Evolutionary conservation across 1,139 yeast genomes (phyloP), one percentile per base, ranked within the genome.

Genomic region (Protomyces macrosporus): DNA sequence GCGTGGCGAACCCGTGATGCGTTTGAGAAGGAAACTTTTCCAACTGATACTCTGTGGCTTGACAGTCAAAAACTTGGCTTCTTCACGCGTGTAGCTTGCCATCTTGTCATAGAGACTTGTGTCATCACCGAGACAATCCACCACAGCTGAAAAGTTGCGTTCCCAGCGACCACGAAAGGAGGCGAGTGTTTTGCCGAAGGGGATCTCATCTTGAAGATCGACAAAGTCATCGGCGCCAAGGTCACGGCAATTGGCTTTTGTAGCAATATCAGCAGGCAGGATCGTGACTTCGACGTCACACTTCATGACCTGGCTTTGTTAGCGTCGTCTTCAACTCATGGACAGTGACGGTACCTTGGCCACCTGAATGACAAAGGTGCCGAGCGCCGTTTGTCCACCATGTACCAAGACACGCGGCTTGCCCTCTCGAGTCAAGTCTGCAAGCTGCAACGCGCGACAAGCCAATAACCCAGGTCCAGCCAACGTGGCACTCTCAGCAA

Each of bases 131-230:
- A 58, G 52, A 52, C 56, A 52, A 36, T 58, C 62, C 6, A 58
- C 10, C 35, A 58, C 62, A 10, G 48, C 45, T 14, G 53, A 55
- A 45, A 58, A 58, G 56, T 58, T 58, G 16, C 62, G 56, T 36
- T 58, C 62, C 37, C 56, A 35, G 4, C 62, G 62, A 33, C 62
- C 62, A 10, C 62, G 51, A 42, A 58, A 58, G 32, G 56, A 51
- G 39, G 62, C 55, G 36, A 58, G 56, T 42, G 62, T 58, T 9
- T 34, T 39, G 9, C 62, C 62, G 30, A 36, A 48, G 34, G 56
- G 51, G 2, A 33, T 40, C 32, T 40, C 55, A 6, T 58, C 62
- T 12, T 33, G 39, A 10, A 58, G 37, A n/a, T 58, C 56, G 23
- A 58, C 56, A 52, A 58, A 58, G 23, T 58, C 56, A 10, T 42